Evolutionary conservation across 2,329 filamentous ascomycete genomes (phyloP), one percentile per base, ranked within the genome.

Genomic region (Acrocalymma vagum): DNA sequence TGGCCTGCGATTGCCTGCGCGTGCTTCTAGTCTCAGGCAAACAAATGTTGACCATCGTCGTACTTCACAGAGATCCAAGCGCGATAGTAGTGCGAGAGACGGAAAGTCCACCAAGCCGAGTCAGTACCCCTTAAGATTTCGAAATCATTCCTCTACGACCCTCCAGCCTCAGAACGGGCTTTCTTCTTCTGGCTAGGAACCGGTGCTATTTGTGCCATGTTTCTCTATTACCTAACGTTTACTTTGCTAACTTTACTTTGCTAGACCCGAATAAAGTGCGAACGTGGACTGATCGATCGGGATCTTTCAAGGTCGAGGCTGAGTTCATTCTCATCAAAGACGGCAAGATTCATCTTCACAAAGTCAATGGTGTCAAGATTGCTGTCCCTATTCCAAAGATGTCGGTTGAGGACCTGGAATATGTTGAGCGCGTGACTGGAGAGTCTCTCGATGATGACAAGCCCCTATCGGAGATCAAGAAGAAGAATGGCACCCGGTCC

Each of bases 291-390:
- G 94, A 99, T 71, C 84, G 94, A 55, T 90, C 90, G 23, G 94
- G 93, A 60, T 93, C 92, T 1, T 99, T 99, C 74, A 97, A 90
- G 58, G 94, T 99, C 39, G 94, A 97, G 55, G 94, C 94, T 11
- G 90, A 99, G 67, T 99, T 97, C 63, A 83, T 99, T 35, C 93
- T 91, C 18, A 80, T 97, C 36, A 90, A 90, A 67, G 94, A 97
- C 65, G 90, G 92, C 51, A 97, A 97, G 72, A 95, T 99, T 53
- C 95, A 99, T 71, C 78, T 99, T 15, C 94, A 99, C 77, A 99
- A 99, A 75, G 81, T 90, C 72, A 99, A 99, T 65, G 94, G 94
- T 24, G 91, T 99, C 60, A 97, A 97, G 72, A 99, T 99, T 70
- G 94, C 94, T 7, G 94, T 99, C 4, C 94, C 94, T 3, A 84